These are phyloP conservation scores for Tephrocybe sp. DNA, from an alignment of 768 basidiomycete genomes.

Conservation along the genomic window DNA sequence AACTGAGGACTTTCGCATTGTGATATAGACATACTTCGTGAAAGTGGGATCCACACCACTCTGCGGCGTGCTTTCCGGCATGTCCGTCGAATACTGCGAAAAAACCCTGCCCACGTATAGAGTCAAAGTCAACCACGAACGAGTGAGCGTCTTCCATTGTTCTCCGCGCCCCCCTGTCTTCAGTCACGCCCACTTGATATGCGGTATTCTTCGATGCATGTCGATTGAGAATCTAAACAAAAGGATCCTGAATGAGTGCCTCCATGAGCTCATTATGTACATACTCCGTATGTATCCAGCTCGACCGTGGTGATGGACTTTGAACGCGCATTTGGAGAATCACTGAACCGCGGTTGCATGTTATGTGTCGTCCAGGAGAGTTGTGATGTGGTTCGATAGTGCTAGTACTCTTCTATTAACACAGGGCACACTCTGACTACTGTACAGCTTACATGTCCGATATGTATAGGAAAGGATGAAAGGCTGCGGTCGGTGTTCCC, in stretches of 20 bases:
- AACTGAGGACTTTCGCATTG: neutral
- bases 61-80: slow-evolving; percentile 97
- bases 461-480: neutral
- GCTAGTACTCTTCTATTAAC: neutral
- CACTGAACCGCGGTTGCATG: slow-evolving; percentile 44
- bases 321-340: slow-evolving; percentile 77
- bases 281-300: slow-evolving; percentile 74
- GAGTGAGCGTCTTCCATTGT: slow-evolving; percentile 99
- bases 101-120: slow-evolving; percentile 92
- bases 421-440: neutral
- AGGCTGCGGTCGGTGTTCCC: neutral
- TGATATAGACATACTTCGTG: slow-evolving; percentile 64
- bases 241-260: neutral
- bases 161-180: slow-evolving; percentile 87
- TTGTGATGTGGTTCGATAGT: neutral
- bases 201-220: slow-evolving; percentile 66
- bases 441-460: neutral
- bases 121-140: slow-evolving; percentile 92
- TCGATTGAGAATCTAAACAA: slow-evolving; percentile 64
- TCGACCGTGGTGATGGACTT: slow-evolving; percentile 81
- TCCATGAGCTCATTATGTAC: slow-evolving; percentile 22
- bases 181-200: slow-evolving; percentile 72
- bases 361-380: slow-evolving; percentile 8
- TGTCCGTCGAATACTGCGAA: slow-evolving; percentile 99
- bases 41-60: slow-evolving; percentile 98